Evolutionary conservation across 352 stramenopile genomes (phyloP).

Genomic region (Phytopythium montanum): DNA sequence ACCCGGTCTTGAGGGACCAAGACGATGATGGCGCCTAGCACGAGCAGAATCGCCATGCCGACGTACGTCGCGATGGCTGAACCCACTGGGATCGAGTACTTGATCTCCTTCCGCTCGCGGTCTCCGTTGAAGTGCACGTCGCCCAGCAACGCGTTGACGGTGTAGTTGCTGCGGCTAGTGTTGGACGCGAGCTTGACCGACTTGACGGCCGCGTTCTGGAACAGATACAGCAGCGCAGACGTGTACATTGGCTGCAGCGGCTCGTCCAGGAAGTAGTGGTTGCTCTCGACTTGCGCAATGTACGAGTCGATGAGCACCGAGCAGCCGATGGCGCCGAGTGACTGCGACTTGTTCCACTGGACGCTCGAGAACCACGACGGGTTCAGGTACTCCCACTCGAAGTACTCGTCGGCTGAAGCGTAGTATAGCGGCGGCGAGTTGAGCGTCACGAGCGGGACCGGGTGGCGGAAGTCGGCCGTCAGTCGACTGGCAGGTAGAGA

Average conservation of each 20-base stretch:
- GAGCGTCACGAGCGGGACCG: conserved; percentile 24
- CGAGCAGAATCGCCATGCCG: conserved; percentile 28
- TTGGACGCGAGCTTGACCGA: conserved; percentile 8
- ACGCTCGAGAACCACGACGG: conserved; percentile 1
- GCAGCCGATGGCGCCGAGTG: conserved; percentile 23
- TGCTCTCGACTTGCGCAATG: conserved; percentile 33
- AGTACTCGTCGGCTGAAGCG: conserved; percentile 10
- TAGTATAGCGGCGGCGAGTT: conserved; percentile 24
- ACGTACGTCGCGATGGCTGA: conserved; percentile 40
- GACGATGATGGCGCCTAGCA: conserved; percentile 22
- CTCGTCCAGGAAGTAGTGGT: conserved; percentile 46
- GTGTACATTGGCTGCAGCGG: conserved; percentile 46
- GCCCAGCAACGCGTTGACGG: conserved; percentile 17
- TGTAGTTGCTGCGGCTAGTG: conserved; percentile 5
- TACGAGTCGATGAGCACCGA: conserved; percentile 50
- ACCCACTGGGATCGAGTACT: conserved; percentile 33
- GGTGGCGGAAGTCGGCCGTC: conserved; percentile 19
- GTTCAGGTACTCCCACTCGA: conserved; percentile 28
- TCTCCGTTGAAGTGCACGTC: conserved; percentile 29
- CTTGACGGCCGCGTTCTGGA: conserved; percentile 39
- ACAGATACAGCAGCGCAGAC: conserved; percentile 45
- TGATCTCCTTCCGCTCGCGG: conserved; percentile 40
- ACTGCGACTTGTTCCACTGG: conserved; percentile 10
- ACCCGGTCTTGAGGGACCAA: conserved; percentile 28
- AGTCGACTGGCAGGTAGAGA: conserved; percentile 14